Evolutionary conservation across 1,284 basidiomycete species (phyloP).

Genomic region (Irpex sp.): DNA sequence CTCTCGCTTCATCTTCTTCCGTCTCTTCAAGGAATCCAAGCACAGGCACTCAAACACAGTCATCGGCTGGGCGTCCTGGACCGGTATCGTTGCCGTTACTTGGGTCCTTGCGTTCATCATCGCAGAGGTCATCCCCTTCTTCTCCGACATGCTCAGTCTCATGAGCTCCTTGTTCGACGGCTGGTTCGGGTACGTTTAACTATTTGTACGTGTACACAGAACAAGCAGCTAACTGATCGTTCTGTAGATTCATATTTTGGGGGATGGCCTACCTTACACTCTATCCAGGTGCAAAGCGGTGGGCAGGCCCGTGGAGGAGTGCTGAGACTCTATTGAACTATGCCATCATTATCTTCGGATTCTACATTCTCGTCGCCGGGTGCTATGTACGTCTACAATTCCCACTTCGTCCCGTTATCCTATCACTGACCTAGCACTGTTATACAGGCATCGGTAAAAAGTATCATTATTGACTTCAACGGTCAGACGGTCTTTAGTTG

Average conservation of each 20-base stretch:
- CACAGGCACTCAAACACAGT: constrained; percentile 54
- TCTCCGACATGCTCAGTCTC: constrained; percentile 42
- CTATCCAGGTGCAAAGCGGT: constrained; percentile 33
- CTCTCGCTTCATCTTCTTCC: constrained; percentile 49
- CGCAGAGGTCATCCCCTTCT: constrained; percentile 47
- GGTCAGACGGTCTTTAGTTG: constrained; percentile 18
- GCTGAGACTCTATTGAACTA: constrained; percentile 39
- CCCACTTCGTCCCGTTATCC: neutral
- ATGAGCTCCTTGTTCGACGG: constrained; percentile 42
- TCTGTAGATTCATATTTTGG: constrained; percentile 39
- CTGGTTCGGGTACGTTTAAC: constrained; percentile 24
- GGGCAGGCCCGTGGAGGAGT: constrained; percentile 31
- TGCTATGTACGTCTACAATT: constrained; percentile 33
- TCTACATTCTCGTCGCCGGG: constrained; percentile 38
- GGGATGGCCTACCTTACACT: constrained; percentile 42
- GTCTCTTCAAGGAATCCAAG: constrained; percentile 42
- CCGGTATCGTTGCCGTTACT: constrained; percentile 46
- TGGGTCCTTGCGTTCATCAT: constrained; percentile 64
- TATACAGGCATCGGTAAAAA: constrained; percentile 16
- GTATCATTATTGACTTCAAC: constrained; percentile 20
- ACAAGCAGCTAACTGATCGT: neutral
- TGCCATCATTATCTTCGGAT: constrained; percentile 35
- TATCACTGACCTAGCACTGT: neutral
- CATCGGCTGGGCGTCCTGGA: constrained; percentile 58
- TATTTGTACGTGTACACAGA: neutral